Evolutionary conservation across 2,329 filamentous ascomycete genomes (phyloP).

Genomic region (Plenodomus tracheiphilus): DNA sequence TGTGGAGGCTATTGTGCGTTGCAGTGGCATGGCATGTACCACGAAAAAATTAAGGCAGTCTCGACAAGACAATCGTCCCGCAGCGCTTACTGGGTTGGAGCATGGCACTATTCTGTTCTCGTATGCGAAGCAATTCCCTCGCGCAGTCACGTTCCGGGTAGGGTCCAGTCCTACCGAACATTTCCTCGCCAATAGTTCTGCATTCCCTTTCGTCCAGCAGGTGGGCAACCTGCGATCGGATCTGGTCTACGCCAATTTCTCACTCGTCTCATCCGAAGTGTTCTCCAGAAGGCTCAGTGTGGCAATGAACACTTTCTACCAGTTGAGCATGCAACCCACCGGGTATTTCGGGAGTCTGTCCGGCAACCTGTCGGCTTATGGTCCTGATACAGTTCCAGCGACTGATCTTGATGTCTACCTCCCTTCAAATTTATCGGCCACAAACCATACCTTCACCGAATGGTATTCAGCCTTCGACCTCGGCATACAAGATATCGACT

Average conservation of each 20-base stretch:
- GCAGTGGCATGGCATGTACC: conserved; percentile 13
- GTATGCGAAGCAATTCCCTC: conserved; percentile 17
- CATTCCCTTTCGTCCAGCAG: conserved; percentile 21
- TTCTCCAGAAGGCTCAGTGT: conserved; percentile 28
- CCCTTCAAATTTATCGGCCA: conserved; percentile 21
- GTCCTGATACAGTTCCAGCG: conserved; percentile 26
- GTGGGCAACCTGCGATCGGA: conserved; percentile 2
- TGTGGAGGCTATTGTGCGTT: conserved; percentile 26
- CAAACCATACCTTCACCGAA: conserved; percentile 12
- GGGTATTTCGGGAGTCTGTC: conserved; percentile 30
- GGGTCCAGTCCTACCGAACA: conserved; percentile 30
- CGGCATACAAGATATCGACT: background rate
- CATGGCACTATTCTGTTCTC: conserved; percentile 6
- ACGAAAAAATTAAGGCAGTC: conserved; percentile 20
- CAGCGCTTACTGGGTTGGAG: conserved; percentile 23
- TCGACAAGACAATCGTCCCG: conserved; percentile 13
- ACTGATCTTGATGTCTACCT: conserved; percentile 29
- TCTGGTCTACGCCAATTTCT: conserved; percentile 15
- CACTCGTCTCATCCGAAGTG: conserved; percentile 4
- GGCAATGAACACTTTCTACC: conserved; percentile 39
- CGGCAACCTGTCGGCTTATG: conserved; percentile 25
- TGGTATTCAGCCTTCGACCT: conserved; percentile 16
- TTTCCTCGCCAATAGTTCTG: conserved; percentile 24
- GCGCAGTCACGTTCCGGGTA: conserved; percentile 3
- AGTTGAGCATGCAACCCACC: conserved; percentile 27